Evolutionary conservation across 164 flowering plant genomes (phyloP), one percentile per base, ranked within the genome.

Genomic region (Aristolochia contorta): DNA sequence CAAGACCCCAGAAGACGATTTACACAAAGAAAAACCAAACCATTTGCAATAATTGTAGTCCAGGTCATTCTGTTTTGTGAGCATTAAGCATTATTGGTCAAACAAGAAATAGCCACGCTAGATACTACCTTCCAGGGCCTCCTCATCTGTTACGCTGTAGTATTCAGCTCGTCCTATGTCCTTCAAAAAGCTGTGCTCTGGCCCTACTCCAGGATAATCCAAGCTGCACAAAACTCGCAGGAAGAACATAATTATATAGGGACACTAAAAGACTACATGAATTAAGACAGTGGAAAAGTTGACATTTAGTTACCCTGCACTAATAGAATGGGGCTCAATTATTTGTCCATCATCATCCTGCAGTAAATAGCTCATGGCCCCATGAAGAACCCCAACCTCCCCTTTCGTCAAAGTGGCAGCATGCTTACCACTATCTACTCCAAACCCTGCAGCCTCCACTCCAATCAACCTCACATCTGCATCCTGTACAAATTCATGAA

Each of bases 161-260:
- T 89, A 91, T 63, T 89, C 96, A 56, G 95, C 94, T 32, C 97
- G 94, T 37, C 96, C 94, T 4, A 69, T 21, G 58, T 91, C 97
- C 71, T 89, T 91, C 60, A 91, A 75, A 72, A 75, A 91, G 71
- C 96, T 89, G 68, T 89, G 97, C 80, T 91, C 97, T 8, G 97
- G 97, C 60, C 97, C 97, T 69, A 91, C 96, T 54, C 97, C 97
- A 66, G 97, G 97, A 71, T 91, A 91, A 72, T 91, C 96, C 82
- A 91, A 76, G 13, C 97, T 91, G 62, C 12, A 18, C 15, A 51
- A 59, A 4, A 27, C 33, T 32, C 33, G 7, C 3, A 7, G 7
- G 33, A 32, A 32, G 33, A 32, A 32, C 33, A 32, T 32, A 32
- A 32, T 32, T 32, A 7, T n/a, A n/a, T 32, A 32, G 33, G 33